Base-by-base conservation (phyloP, 345 rosid genomes). In the Cardamine chenopodiifolia region DNA sequence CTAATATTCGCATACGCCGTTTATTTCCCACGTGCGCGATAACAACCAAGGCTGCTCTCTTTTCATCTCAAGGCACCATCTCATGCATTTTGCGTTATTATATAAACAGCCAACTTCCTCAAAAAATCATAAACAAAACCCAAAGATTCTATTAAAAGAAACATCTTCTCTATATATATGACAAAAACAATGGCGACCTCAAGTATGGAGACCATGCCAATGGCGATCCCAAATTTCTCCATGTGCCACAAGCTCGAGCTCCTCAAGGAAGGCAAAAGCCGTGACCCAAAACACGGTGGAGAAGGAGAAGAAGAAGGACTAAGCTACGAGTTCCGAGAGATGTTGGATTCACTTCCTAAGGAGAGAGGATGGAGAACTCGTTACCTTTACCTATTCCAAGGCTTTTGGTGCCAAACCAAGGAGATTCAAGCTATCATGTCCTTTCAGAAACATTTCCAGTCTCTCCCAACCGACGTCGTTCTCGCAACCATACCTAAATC, bases 291-390 rank as follows among this genome's bases (percentile, higher is more conserved):
- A 44, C 22, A 15, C 61, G 70, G 69, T 3, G 85, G 44, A 45
- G 85, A 78, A 4, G 83, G 78, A 62, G 72, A 42, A 10, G 85
- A 77, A 4, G 83, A 81, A 62, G 72, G 53, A 54, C 31, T 78
- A 26, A 83, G 81, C 82, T 44, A 71, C 10, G 92, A 88, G 76
- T 89, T 84, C 73, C 82, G 48, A 66, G 80, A 83, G 60, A 55
- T 92, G 68, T 71, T 89, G 6, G 82, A 70, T 28, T 72, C 86
- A 55, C 88, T 90, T 53, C 97, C 91, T 0, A 83, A 26, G 47
- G 88, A 85, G 62, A 84, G 71, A 70, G 94, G 94, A 4, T 92
- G 94, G 92, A 78, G 92, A 78, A 87, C 94, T 52, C 80, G 79
- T 17, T 76, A 73, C 76, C 72, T 88, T 55, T 87, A 87, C 50